Evolutionary conservation across 257 asterid species (phyloP).

Genomic region (Solanum arcanum): DNA sequence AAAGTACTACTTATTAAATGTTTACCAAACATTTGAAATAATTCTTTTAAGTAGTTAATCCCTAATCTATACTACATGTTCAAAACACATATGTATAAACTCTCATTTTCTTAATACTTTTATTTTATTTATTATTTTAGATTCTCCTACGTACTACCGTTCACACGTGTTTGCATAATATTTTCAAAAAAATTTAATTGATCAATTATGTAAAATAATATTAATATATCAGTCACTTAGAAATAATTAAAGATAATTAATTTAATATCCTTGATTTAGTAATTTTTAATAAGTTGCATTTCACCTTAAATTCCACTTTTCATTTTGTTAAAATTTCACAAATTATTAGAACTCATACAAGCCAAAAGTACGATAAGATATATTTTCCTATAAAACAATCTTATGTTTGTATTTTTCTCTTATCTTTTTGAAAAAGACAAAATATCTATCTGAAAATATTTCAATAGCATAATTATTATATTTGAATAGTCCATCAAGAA

Average conservation of each 20-base stretch:
- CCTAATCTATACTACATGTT: background rate
- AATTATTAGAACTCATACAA: background rate
- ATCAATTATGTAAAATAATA: background rate
- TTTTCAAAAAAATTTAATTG: background rate
- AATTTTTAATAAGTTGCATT: background rate
- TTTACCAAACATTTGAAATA: background rate
- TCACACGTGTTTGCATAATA: background rate
- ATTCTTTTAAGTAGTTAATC: background rate
- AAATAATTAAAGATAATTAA: background rate
- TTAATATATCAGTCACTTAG: background rate
- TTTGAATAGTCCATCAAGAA: background rate
- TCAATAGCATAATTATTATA: background rate
- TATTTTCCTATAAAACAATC: background rate
- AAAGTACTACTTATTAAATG: background rate
- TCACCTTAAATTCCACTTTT: background rate
- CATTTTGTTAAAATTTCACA: background rate
- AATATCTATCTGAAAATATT: background rate
- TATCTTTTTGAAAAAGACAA: background rate
- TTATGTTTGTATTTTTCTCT: background rate
- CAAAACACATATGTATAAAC: background rate
- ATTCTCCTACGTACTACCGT: background rate
- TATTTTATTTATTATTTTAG: background rate
- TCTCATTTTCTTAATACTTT: background rate
- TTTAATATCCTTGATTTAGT: background rate
- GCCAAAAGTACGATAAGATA: background rate